Evolutionary conservation across 2,329 filamentous ascomycete genomes (phyloP).

Genomic region (Byssochlamys sp.): DNA sequence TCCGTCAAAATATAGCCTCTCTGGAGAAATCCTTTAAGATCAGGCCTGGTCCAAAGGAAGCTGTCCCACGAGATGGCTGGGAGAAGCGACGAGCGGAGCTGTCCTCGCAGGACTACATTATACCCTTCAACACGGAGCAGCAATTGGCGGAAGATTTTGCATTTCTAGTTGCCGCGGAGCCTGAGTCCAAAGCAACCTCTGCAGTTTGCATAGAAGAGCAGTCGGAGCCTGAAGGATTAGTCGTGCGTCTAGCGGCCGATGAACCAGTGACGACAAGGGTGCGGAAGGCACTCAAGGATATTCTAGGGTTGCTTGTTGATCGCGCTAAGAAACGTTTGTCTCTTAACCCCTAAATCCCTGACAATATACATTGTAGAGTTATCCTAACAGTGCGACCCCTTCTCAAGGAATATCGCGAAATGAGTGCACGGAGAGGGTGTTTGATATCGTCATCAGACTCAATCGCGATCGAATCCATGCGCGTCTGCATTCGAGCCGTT

Average conservation of each 20-base stretch:
- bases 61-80: slow-evolving; percentile 1
- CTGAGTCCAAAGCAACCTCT: slow-evolving; percentile 17
- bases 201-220: slow-evolving; percentile 22
- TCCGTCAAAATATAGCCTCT: slow-evolving; percentile 11
- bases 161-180: slow-evolving; percentile 18
- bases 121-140: slow-evolving; percentile 17
- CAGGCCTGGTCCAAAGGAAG: neutral
- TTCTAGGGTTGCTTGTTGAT: slow-evolving; percentile 3
- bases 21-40: slow-evolving; percentile 6
- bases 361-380: neutral
- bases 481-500: slow-evolving; percentile 5
- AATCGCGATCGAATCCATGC: slow-evolving; percentile 8
- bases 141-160: slow-evolving; percentile 21
- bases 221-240: slow-evolving; percentile 2
- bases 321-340: slow-evolving; percentile 5
- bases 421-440: slow-evolving; percentile 1
- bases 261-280: slow-evolving; percentile 1
- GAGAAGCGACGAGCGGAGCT: neutral
- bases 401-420: slow-evolving; percentile 1
- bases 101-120: neutral
- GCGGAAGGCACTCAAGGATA: neutral
- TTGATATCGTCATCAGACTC: slow-evolving; percentile 3
- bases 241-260: slow-evolving; percentile 13
- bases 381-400: neutral
- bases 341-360: neutral